Base-by-base conservation (phyloP, 2,329 filamentous ascomycete species). In the Alternaria triticimaculans region DNA sequence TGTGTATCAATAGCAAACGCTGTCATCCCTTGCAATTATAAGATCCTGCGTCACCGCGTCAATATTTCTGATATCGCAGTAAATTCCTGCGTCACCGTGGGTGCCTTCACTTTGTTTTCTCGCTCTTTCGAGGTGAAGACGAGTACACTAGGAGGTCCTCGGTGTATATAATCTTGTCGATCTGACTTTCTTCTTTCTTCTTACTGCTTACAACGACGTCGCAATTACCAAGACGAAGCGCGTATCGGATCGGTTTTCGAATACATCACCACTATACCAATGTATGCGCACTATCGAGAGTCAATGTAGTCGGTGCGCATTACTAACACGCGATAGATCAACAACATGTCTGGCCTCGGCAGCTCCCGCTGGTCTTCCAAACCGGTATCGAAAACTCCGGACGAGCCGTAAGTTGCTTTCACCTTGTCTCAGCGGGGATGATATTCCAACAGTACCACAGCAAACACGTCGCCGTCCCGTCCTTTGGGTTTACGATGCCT, bases 191-290 rank as follows among this genome's bases (percentile, higher is more conserved):
- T 46, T 25, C 1, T 20, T 4, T 10, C 20, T 25, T 6, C 0
- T 46, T 46, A 23, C 44, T 23, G n/a, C 20, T 1, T 5, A 10
- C 20, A 46, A 6, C 44, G 2, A 23, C 7, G 10, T 23, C 2
- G 1, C 12, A 7, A 6, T 2, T 0, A 23, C 44, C 20, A 46
- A 6, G 8, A 26, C 1, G 2, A 1, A 28, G 0, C 4, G 26
- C 10, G 4, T 2, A 28, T 12, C 10, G 1, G 1, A 28, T 2
- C 11, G 1, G 2, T 5, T 28, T 11, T 10, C 26, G 26, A 30
- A 6, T 6, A 30, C 28, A 30, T 30, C 28, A 3, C 28, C 5
- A 30, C 11, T 6, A 6, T 5, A 30, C 5, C 11, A 6, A 30
- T 2, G 28, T 30, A 30, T 30, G 28, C 26, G 1, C 26, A 28